Percentiles rank a stretch among this genome's conserved stretches.
These are phyloP conservation scores for Tremella fuciformis DNA, from an alignment of 768 basidiomycete species.

Conservation along the genomic window DNA sequence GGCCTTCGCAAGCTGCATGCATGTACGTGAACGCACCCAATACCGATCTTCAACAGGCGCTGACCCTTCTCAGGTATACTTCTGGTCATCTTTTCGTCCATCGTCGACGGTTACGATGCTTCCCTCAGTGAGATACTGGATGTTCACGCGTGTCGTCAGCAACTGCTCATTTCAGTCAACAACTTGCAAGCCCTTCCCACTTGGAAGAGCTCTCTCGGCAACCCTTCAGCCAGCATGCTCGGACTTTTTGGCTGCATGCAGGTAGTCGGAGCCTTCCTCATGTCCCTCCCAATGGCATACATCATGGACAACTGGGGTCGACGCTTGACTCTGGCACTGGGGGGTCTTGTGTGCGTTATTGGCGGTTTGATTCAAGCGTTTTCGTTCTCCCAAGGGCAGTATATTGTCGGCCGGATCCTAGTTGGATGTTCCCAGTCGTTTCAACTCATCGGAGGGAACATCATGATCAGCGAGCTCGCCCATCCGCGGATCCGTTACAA, in stretches of 20 bases:
- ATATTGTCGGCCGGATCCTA: constrained; percentile 4
- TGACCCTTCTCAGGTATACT: background rate
- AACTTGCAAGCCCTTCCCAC: constrained; percentile 7
- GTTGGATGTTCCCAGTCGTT: background rate
- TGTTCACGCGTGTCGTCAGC: background rate
- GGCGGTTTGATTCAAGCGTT: constrained; percentile 6
- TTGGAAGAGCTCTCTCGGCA: constrained; percentile 6
- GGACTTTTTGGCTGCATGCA: constrained; percentile 5
- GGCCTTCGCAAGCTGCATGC: constrained; percentile 2
- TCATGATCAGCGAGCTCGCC: constrained; percentile 2
- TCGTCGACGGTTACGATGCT: constrained; percentile 4
- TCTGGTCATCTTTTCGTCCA: background rate
- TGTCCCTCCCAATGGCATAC: background rate
- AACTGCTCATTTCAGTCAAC: background rate
- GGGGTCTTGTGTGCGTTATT: constrained; percentile 1
- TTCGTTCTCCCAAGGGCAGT: constrained; percentile 3
- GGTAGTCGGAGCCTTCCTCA: constrained; percentile 1
- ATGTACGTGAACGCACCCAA: background rate
- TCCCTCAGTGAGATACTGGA: background rate
- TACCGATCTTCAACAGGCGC: background rate
- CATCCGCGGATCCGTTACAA: constrained; percentile 6
- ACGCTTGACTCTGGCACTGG: background rate
- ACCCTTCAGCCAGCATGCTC: constrained; percentile 6
- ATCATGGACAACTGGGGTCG: constrained; percentile 8
- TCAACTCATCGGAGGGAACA: background rate